These are phyloP conservation scores for Coccomyxa sp. DNA, from an alignment of 139 green algal genomes.

Conservation along the genomic window DNA sequence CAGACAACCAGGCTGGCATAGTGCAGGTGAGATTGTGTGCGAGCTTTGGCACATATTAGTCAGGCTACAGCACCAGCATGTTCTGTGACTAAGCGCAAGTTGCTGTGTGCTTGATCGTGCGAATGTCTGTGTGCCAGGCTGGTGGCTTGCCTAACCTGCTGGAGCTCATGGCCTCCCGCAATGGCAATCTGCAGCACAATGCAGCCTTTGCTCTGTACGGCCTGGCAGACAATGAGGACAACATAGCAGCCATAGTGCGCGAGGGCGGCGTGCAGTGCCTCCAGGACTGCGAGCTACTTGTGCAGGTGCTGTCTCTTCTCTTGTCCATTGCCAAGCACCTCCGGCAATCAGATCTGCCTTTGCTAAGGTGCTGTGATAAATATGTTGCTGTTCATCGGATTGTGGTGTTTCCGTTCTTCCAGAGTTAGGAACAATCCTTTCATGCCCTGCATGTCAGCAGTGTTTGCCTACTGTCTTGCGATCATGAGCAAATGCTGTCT, in stretches of 20 bases:
- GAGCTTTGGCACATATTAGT: background rate
- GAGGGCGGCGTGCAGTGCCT: slow-evolving; percentile 66
- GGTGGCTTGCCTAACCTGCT: slow-evolving; percentile 83
- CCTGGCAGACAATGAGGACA: slow-evolving; percentile 96
- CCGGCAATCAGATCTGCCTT: background rate
- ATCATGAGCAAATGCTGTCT: no score
- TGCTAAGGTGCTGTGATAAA: background rate
- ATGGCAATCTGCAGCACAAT: slow-evolving; percentile 89
- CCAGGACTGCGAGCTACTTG: slow-evolving; percentile 66
- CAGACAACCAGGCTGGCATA: slow-evolving; percentile 81
- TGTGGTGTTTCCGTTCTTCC: no score
- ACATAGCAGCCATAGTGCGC: slow-evolving; percentile 87
- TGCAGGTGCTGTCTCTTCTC: slow-evolving; percentile 37
- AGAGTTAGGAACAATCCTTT: no score
- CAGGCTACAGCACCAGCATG: background rate
- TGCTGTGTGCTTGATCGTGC: background rate
- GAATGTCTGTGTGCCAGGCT: slow-evolving; percentile 32
- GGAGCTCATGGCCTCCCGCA: slow-evolving; percentile 82
- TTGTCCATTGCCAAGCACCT: background rate
- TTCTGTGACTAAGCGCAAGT: no score
- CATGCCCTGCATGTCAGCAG: no score
- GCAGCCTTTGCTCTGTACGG: slow-evolving; percentile 95
- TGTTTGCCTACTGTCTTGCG: no score
- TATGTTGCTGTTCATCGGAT: background rate
- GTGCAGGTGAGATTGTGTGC: slow-evolving; percentile 15